Evolutionary conservation across 1,139 yeast species (phyloP), one percentile per base, ranked within the genome.

Genomic region (Sporopachydermia cereana): DNA sequence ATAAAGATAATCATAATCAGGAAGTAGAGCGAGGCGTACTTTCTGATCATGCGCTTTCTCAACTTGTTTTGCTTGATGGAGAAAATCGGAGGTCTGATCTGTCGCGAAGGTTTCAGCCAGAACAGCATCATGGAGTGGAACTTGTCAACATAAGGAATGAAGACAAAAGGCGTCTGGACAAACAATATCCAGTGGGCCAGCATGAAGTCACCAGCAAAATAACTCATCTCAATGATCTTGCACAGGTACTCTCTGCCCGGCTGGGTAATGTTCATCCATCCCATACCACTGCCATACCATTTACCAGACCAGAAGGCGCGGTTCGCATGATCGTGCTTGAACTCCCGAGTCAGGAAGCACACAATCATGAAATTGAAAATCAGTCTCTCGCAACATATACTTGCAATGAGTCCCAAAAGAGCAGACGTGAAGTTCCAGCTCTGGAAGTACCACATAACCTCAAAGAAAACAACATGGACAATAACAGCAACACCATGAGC

Each of bases 231-330:
- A 56, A 89, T 84, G 53, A 81, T 75, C 76, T 91, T 91, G 57
- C 96, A 96, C 60, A 81, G 77, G 64, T 85, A 88, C 71, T 91
- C 99, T 74, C 99, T 85, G 44, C 85, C 64, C 53, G 99, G 98
- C 71, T 91, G 98, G 34, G 97, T 84, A 73, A 85, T 76, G 20
- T 97, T 96, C 79, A 84, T 81, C 79, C 84, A 82, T 51, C 98
- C 98, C 69, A 91, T 71, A 60, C 95, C 94, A 52, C 86, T 72
- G 51, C 94, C 89, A 67, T 89, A 86, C 99, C 99, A 91, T 68
- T 89, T 89, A 75, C 99, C 99, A 51, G 95, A 84, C 99, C 99
- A 91, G 91, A 94, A 91, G 24, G 98, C 97, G 57, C 95, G 82
- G 70, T 91, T 91, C 41, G 98, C 76, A 63, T 84, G 89, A 67